Evolutionary conservation across 495 filamentous ascomycete species (phyloP), one percentile per base, ranked within the genome.

Genomic region (Hypoxylon trugodes): DNA sequence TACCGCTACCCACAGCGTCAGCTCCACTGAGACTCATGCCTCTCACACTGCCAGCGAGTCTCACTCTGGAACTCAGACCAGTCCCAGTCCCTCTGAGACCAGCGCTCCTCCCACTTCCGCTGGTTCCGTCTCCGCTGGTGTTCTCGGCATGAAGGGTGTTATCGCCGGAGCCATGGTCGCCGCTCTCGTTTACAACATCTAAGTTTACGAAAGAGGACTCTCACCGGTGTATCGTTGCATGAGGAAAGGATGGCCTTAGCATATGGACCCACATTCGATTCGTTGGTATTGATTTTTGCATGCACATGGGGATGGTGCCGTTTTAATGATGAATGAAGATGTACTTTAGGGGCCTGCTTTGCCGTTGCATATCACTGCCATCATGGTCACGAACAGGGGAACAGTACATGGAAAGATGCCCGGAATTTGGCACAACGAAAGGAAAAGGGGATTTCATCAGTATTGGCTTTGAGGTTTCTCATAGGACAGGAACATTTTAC

Each of bases 91-190:
- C 28, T 59, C 60, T 33, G 16, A 28, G 35, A 62, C 65, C 55
- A 59, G 24, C 16, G 61, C 72, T 3, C 62, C 64, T 40, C 38
- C 64, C 18, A 46, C 42, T 12, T 25, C 42, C n/a, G 62, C 50
- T 3, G 56, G 49, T 24, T 45, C 50, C 26, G 12, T 66, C 15
- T 55, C 69, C 12, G 69, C 69, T 36, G 70, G 69, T 37, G 67
- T 61, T 21, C 40, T 75, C 10, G 69, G 66, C 22, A 38, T 73
- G 21, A 69, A 64, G 55, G 73, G 65, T 52, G 55, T 76, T 4
- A 56, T 76, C 15, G 75, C 73, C 49, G 74, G 63, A 36, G 71
- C 65, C 3, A 49, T 71, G 6, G 21, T 73, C 21, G 50, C 64
- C 16, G 53, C 46, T 32, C 19, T 73, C 51, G 18, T 57, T 32